Evolutionary conservation across 805 yeast species (phyloP), one percentile per base, ranked within the genome.

Genomic region (Soucietia sequanensis): DNA sequence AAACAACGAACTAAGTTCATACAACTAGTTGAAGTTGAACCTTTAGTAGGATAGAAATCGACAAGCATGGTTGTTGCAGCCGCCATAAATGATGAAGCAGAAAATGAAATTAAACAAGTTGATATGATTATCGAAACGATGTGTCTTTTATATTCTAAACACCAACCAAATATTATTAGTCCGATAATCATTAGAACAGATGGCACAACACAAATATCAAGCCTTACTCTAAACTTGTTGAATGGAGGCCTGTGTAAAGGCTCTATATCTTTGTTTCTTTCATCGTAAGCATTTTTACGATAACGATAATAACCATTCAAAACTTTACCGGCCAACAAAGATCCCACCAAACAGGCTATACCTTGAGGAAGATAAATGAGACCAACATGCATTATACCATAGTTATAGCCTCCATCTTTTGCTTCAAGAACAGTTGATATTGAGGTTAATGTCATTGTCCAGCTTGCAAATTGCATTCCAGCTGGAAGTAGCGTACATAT

Each of bases 361-460:
- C 96, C 96, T 14, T 82, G 78, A 3, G 95, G 84, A 27, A 88
- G 64, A 49, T 80, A 88, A 36, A 87, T 77, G 12, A 78, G 58
- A 3, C 95, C 95, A 25, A 85, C 76, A 30, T 76, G 68, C 29
- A 76, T 60, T 1, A 80, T 72, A 1, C 70, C 44, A 40, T 78
- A 73, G 19, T 68, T 58, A 44, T 86, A 85, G n/a, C n/a, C n/a
- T n/a, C n/a, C n/a, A 4, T 46, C 44, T 4, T 61, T 42, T 7
- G 61, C 58, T 21, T 75, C 63, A 22, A 87, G 56, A 10, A 68
- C 62, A 0, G 83, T 73, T 1, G 89, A 70, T 37, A 84, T 56
- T 0, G 88, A 72, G 0, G 95, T 81, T 38, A 84, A 70, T 12
- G 76, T 66, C 62, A 81, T 72, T 5, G 83, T 78, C 88, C 91